Conservation (phyloP, 2,329 filamentous ascomycete genomes). For the Pestalotiopsis sp. region DNA sequence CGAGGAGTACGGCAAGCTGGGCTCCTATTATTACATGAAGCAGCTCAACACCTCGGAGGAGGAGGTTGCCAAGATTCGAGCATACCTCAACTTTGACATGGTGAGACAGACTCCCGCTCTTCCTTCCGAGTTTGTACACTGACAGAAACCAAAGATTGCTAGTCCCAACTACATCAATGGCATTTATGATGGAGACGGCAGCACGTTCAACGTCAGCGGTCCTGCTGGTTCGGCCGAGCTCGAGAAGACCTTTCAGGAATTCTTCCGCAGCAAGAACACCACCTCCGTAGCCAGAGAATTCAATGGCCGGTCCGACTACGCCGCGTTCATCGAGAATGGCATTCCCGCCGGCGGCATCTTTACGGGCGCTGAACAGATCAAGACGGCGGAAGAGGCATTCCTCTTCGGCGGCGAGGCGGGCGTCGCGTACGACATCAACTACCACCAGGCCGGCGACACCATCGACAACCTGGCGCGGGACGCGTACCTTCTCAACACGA, state of each 20-base stretch:
- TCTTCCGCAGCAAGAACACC: conserved; percentile 46
- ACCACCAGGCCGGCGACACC: conserved; percentile 36
- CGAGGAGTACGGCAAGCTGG: conserved; percentile 52
- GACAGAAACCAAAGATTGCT: conserved; percentile 34
- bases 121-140: neutral
- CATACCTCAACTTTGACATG: conserved; percentile 63
- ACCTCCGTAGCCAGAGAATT: conserved; percentile 56
- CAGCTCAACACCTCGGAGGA: conserved; percentile 40
- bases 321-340: conserved; percentile 57
- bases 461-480: conserved; percentile 32
- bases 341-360: conserved; percentile 62
- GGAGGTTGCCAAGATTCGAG: conserved; percentile 51
- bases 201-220: conserved; percentile 57
- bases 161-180: conserved; percentile 53
- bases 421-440: conserved; percentile 32
- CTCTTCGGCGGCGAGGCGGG: conserved; percentile 58
- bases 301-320: conserved; percentile 62
- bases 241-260: conserved; percentile 60
- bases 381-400: conserved; percentile 55
- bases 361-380: conserved; percentile 61
- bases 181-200: conserved; percentile 64
- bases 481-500: conserved; percentile 32
- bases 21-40: conserved; percentile 52
- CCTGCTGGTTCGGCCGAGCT: conserved; percentile 63
- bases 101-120: conserved; percentile 24